phyloP scores from a whole-genome alignment of 2,329 filamentous ascomycete species.

The Aspergillus japonicus region DNA sequence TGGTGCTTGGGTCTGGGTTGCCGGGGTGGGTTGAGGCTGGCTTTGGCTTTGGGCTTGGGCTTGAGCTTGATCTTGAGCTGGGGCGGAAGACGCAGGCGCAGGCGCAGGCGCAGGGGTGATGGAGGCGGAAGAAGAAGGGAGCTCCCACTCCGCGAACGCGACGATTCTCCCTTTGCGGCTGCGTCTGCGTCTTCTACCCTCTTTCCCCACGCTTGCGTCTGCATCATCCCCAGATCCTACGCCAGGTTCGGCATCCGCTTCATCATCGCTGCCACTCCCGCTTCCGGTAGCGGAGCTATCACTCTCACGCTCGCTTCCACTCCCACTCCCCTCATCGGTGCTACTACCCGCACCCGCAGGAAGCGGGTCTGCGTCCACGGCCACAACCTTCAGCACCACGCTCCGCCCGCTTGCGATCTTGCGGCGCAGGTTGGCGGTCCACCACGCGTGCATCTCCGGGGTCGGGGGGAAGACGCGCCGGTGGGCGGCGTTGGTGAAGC shows the following conservation, averaged over 20 bases:
- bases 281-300: too few relatives aligned
- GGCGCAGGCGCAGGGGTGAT: background rate
- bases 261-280: too few relatives aligned
- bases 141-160: conserved; percentile 29
- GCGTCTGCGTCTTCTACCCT: background rate
- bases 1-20: background rate
- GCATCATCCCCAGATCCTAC: too few relatives aligned
- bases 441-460: conserved; percentile 24
- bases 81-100: background rate
- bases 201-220: too few relatives aligned
- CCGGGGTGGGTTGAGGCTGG: too few relatives aligned
- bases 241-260: too few relatives aligned
- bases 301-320: too few relatives aligned
- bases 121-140: conserved; percentile 4
- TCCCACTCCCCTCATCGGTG: too few relatives aligned
- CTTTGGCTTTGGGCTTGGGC: too few relatives aligned
- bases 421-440: conserved; percentile 8
- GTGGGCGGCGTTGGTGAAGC: conserved; percentile 25
- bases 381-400: conserved; percentile 14
- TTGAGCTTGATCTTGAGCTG: background rate
- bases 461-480: conserved; percentile 24
- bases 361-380: conserved; percentile 10
- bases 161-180: conserved; percentile 7
- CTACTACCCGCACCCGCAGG: too few relatives aligned
- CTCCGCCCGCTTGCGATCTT: background rate